Conservation (phyloP, 169 alveolate genomes). For the Blepharisma undulans region DNA sequence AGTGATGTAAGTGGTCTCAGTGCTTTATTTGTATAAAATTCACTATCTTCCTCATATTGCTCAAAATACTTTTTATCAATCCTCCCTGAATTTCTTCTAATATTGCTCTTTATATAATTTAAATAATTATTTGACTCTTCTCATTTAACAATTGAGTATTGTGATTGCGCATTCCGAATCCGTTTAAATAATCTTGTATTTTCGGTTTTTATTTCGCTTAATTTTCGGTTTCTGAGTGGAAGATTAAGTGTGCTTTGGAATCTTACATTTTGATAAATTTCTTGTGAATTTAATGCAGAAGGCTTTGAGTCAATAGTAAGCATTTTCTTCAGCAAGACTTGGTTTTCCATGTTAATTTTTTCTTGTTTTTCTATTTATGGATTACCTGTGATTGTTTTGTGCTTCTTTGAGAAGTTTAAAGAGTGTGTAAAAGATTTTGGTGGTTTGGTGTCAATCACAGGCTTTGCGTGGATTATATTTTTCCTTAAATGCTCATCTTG, state of each 20-base stretch:
- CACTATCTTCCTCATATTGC: not conserved
- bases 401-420: not conserved
- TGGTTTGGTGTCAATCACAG: not conserved
- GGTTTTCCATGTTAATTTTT: not conserved
- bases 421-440: not conserved
- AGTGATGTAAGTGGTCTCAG: not conserved
- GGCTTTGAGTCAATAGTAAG: constrained; percentile 11
- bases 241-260: not conserved
- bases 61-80: not conserved
- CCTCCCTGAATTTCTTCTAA: constrained; percentile 14
- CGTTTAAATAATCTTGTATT: not conserved
- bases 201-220: not conserved
- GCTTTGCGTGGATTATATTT: not conserved
- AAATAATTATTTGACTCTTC: not conserved
- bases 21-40: not conserved
- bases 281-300: not conserved
- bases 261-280: no score
- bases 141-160: constrained; percentile 12
- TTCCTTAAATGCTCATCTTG: constrained; percentile 1
- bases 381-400: not conserved
- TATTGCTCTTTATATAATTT: not conserved
- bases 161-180: not conserved
- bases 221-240: not conserved
- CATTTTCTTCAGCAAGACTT: not conserved
- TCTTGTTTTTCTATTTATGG: not conserved